Base-by-base conservation (phyloP, 768 basidiomycete species). In the Hygrocybe coccinea region DNA sequence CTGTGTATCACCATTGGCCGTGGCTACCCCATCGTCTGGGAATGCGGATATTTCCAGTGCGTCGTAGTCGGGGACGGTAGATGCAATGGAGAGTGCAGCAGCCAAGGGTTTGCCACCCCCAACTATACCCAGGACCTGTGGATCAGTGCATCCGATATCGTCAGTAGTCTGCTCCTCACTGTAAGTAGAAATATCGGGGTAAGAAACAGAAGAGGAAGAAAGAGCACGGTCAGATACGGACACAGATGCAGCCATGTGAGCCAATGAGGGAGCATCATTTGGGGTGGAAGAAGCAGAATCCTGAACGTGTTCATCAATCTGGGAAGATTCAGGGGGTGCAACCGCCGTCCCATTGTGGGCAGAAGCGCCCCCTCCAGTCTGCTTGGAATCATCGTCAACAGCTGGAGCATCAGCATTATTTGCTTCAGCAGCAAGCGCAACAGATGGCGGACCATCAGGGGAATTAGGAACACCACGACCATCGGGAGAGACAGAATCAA, bases 1-100 rank as follows among this genome's bases (percentile, higher is more conserved):
- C 21, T 61, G 55, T 1, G 25, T 56, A 37, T 60, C 60, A n/a
- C 60, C 59, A 48, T 62, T 72, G 60, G 51, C 62, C 56, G 59
- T 66, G 64, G 35, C 35, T 14, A 61, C 58, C 1, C 61, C 66
- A 21, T 66, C 67, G 22, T 69, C 68, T 10, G 59, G 58, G 15
- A 59, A 57, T 25, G 58, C 50, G 22, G 61, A n/a, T 29, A 54
- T 19, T 43, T 61, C 55, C 62, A 63, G 52, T 70, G 69, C 33
- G 62, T 67, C 75, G 56, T 79, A 66, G 60, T 81, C 74, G 47
- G 79, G 68, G 38, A 85, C 65, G 29, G 84, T 85, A 38, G 82
- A 74, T 5, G 82, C 76, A 29, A 71, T 69, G 15, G 81, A 82
- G 80, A 63, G 2, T 75, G 73, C 49, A 71, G 73, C 58, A 11